Conservation (phyloP, 306 rosid genomes). For the Notholithocarpus densiflorus region DNA sequence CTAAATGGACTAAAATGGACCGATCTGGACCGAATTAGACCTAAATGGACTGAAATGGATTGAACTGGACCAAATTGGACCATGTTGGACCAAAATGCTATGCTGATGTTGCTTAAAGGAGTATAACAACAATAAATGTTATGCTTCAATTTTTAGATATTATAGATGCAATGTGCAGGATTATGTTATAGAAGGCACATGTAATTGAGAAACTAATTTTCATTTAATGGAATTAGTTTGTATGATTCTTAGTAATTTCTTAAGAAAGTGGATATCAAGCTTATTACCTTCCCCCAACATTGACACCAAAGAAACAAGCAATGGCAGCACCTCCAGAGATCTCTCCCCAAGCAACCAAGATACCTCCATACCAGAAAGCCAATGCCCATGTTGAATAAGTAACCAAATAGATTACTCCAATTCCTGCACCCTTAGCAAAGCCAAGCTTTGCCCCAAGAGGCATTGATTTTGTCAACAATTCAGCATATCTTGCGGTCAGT, state of each 20-base stretch:
- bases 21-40: no score
- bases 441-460: conserved; percentile 75
- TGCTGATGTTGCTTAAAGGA: fast-evolving
- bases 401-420: conserved; percentile 79
- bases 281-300: conserved; percentile 77
- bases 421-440: conserved; percentile 83
- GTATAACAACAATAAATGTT: no score
- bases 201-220: not conserved
- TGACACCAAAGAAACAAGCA: conserved; percentile 93
- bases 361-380: conserved; percentile 85
- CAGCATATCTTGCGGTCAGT: conserved; percentile 51
- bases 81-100: no score
- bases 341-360: conserved; percentile 53
- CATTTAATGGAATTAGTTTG: not conserved
- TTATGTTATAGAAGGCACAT: no score
- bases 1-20: no score
- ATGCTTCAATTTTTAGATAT: fast-evolving
- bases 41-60: no score
- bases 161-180: no score
- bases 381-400: conserved; percentile 89
- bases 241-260: not conserved
- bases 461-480: conserved; percentile 46
- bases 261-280: conserved; percentile 6
- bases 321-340: conserved; percentile 76
- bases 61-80: no score